phyloP scores from a whole-genome alignment of 1,284 basidiomycete genomes.

The Tylopilus sp. region DNA sequence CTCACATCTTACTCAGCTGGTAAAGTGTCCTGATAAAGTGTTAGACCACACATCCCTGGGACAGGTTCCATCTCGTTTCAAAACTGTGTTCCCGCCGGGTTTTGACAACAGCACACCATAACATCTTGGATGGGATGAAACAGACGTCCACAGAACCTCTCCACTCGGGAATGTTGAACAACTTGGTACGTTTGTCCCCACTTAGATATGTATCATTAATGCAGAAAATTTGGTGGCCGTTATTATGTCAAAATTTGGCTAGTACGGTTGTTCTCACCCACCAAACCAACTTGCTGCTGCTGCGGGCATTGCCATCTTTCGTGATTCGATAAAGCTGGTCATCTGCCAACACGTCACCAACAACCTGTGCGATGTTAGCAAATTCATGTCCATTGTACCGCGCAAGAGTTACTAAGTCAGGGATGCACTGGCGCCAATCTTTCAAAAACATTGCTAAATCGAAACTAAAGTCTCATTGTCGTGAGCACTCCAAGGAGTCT shows the following conservation, averaged over 20 bases:
- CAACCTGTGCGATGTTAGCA: background rate
- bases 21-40: no score
- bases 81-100: no score
- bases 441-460: background rate
- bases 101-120: no score
- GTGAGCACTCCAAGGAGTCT: background rate
- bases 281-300: background rate
- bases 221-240: background rate
- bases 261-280: background rate
- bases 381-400: background rate
- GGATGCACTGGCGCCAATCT: background rate
- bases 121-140: no score
- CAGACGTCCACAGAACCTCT: no score
- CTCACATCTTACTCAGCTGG: no score
- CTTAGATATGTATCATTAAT: background rate
- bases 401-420: slow-evolving; percentile 5
- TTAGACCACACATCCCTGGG: no score
- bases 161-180: no score
- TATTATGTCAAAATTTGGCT: background rate
- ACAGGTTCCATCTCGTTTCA: no score
- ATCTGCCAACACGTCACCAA: background rate
- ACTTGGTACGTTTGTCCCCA: background rate
- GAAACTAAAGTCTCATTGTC: background rate
- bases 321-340: slow-evolving; percentile 1
- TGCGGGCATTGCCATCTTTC: background rate